Conservation (phyloP, 2,329 filamentous ascomycete genomes). For the Xylariaceae sp. region DNA sequence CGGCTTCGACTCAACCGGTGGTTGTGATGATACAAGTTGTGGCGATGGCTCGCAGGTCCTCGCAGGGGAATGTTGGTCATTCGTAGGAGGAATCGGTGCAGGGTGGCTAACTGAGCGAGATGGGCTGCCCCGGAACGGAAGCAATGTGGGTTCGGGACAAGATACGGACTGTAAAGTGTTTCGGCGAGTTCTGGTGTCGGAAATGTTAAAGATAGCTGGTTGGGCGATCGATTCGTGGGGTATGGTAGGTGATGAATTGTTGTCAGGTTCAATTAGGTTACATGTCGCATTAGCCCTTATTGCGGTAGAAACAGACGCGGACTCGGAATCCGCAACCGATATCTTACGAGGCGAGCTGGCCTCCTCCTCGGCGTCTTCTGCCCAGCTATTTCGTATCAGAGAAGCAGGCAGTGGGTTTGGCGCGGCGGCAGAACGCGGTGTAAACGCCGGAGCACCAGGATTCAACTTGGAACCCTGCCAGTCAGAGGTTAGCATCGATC, state of each 20-base stretch:
- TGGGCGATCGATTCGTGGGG: slow-evolving; percentile 9
- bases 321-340: slow-evolving; percentile 14
- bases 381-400: slow-evolving; percentile 32
- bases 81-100: slow-evolving; percentile 18
- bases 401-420: slow-evolving; percentile 16
- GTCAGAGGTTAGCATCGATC: slow-evolving; percentile 48
- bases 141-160: slow-evolving; percentile 27
- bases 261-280: slow-evolving; percentile 20
- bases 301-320: slow-evolving; percentile 24
- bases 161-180: slow-evolving; percentile 35
- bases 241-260: slow-evolving; percentile 19
- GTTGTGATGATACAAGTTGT: not conserved
- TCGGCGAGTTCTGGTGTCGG: slow-evolving; percentile 29
- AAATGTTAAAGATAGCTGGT: slow-evolving; percentile 8
- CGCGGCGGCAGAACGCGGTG: slow-evolving; percentile 44
- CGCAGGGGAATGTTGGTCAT: not conserved
- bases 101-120: slow-evolving; percentile 34
- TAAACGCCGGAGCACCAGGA: slow-evolving; percentile 59
- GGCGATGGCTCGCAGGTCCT: not conserved
- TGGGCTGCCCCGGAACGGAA: slow-evolving; percentile 29
- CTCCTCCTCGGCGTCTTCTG: slow-evolving; percentile 35
- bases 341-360: slow-evolving; percentile 6
- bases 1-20: slow-evolving; percentile 1
- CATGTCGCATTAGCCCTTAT: slow-evolving; percentile 13
- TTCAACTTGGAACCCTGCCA: slow-evolving; percentile 57